Evolutionary conservation across 2,329 filamentous ascomycete genomes (phyloP).

Genomic region (Calonectria hongkongensis): DNA sequence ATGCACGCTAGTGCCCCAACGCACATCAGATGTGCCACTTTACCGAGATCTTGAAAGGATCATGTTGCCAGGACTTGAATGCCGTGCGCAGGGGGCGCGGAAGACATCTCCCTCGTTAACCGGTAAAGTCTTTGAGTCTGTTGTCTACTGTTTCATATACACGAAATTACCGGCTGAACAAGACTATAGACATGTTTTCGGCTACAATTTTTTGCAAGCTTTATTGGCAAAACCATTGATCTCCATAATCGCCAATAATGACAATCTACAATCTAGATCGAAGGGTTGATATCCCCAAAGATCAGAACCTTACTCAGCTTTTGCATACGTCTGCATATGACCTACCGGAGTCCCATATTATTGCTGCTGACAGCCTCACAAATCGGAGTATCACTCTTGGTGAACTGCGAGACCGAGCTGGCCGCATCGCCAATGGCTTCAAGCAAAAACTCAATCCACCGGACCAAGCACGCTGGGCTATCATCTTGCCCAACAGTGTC

Average conservation of each 20-base stretch:
- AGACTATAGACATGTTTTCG: neutral
- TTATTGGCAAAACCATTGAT: neutral
- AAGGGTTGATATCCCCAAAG: slow-evolving; percentile 59
- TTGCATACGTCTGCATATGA: slow-evolving; percentile 61
- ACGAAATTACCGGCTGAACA: neutral
- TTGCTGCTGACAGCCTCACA: slow-evolving; percentile 65
- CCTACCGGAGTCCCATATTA: slow-evolving; percentile 64
- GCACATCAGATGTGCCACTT: slow-evolving; percentile 15
- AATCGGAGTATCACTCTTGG: slow-evolving; percentile 67
- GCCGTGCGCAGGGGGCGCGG: slow-evolving; percentile 31
- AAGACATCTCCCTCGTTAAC: slow-evolving; percentile 39
- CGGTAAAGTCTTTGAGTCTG: slow-evolving; percentile 12
- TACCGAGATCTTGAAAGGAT: neutral
- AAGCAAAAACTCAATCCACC: slow-evolving; percentile 55
- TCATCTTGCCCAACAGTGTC: slow-evolving; percentile 67
- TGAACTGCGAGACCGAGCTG: slow-evolving; percentile 63
- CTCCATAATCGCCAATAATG: slow-evolving; percentile 49
- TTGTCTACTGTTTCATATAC: neutral
- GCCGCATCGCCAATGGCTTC: slow-evolving; percentile 64
- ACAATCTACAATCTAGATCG: slow-evolving; percentile 57
- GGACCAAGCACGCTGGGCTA: slow-evolving; percentile 63
- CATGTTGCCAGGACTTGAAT: neutral
- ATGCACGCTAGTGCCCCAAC: slow-evolving; percentile 7
- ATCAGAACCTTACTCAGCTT: slow-evolving; percentile 66
- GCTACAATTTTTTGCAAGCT: neutral